Percentiles rank a stretch among this genome's conserved stretches.
Conservation (phyloP, 306 rosid species). For the Cicer arietinum region DNA sequence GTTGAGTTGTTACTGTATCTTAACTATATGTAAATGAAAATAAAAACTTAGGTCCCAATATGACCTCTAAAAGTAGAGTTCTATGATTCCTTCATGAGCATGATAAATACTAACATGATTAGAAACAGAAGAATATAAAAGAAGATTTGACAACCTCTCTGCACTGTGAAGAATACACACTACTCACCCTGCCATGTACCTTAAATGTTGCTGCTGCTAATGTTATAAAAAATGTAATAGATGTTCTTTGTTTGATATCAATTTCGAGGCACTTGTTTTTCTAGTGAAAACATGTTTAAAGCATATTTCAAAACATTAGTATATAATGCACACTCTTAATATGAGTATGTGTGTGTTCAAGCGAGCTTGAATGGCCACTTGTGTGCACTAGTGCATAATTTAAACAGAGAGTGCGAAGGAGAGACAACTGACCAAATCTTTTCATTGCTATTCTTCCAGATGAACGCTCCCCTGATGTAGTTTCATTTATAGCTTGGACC, state of each 20-base stretch:
- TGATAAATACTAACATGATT: conserved; percentile 14
- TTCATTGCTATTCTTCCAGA: conserved; percentile 88
- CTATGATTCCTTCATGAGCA: conserved; percentile 23
- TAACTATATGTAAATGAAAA: conserved; percentile 1
- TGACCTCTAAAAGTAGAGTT: not conserved
- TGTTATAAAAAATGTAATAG: not conserved
- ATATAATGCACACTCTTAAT: conserved; percentile 17
- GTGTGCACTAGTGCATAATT: not conserved
- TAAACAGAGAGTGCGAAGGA: conserved; percentile 12
- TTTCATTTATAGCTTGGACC: conserved; percentile 89
- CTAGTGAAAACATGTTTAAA: conserved; percentile 26
- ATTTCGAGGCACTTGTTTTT: conserved; percentile 21
- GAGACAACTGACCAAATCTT: conserved; percentile 79
- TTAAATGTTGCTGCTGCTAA: conserved; percentile 28
- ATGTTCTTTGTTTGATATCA: conserved; percentile 11
- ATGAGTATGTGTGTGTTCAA: conserved; percentile 1
- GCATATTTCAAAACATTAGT: conserved; percentile 5
- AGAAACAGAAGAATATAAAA: conserved; percentile 19
- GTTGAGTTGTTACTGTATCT: not conserved
- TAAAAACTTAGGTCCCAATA: not conserved
- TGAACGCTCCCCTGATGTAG: conserved; percentile 80
- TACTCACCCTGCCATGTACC: conserved; percentile 10
- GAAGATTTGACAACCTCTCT: conserved; percentile 10
- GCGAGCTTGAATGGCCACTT: conserved; percentile 16
- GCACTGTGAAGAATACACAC: not conserved